Percentiles rank a stretch among this genome's conserved stretches.
Evolutionary conservation across 805 yeast genomes (phyloP).

Genomic region (Schwanniomyces polymorphus): DNA sequence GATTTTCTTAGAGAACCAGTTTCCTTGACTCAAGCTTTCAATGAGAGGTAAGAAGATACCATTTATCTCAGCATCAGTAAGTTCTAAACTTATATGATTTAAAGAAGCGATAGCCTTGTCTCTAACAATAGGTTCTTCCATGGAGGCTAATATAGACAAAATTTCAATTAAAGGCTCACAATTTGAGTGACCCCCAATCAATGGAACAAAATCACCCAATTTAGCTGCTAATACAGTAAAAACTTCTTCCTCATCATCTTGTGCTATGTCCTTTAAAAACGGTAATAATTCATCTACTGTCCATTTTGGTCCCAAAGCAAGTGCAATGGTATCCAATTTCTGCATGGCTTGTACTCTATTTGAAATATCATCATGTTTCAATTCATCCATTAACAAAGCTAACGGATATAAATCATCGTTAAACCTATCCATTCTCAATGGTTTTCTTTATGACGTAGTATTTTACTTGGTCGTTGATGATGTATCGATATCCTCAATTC

Average conservation of each 20-base stretch:
- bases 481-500: constrained; percentile 1
- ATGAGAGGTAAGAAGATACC: constrained; percentile 73
- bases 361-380: constrained; percentile 93
- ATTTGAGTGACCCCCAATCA: constrained; percentile 73
- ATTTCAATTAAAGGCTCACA: constrained; percentile 58
- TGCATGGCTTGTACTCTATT: constrained; percentile 94
- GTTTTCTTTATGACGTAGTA: background rate
- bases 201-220: constrained; percentile 83
- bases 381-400: constrained; percentile 94
- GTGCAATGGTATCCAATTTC: constrained; percentile 88
- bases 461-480: background rate
- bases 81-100: constrained; percentile 63
- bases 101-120: constrained; percentile 91
- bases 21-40: constrained; percentile 76
- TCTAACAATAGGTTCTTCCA: constrained; percentile 95
- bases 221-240: constrained; percentile 91
- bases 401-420: constrained; percentile 82
- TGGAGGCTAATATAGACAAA: constrained; percentile 80
- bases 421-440: constrained; percentile 29
- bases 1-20: constrained; percentile 92
- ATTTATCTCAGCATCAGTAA: constrained; percentile 63
- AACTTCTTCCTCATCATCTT: constrained; percentile 98
- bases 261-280: constrained; percentile 83
- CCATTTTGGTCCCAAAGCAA: constrained; percentile 92
- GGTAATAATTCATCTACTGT: constrained; percentile 88